These are phyloP conservation scores for Tylopilus sp. DNA, from an alignment of 768 basidiomycete genomes.

Conservation along the genomic window DNA sequence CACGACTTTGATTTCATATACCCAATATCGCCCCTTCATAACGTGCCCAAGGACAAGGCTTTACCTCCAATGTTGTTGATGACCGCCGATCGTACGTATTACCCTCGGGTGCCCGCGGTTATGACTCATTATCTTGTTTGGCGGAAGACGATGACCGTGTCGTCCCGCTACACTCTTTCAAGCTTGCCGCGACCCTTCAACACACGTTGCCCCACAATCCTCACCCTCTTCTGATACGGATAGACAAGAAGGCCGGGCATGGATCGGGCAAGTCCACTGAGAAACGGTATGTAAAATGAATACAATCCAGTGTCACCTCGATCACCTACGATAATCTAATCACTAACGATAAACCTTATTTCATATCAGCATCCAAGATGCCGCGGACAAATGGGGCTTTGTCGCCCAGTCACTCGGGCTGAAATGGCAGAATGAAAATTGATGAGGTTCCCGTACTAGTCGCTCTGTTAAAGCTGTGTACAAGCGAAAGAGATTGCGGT, in stretches of 20 bases:
- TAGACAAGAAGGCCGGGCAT: slow-evolving; percentile 79
- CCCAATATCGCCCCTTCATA: slow-evolving; percentile 78
- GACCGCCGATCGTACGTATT: slow-evolving; percentile 73
- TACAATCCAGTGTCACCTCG: neutral
- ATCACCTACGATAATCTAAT: slow-evolving; percentile 12
- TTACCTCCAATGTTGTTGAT: slow-evolving; percentile 72
- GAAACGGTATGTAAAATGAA: slow-evolving; percentile 57
- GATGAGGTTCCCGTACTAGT: neutral
- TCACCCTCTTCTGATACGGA: slow-evolving; percentile 69
- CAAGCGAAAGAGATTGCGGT: neutral
- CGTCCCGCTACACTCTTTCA: slow-evolving; percentile 85
- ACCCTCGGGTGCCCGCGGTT: neutral
- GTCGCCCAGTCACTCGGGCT: slow-evolving; percentile 63
- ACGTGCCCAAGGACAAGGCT: slow-evolving; percentile 55
- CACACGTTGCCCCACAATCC: slow-evolving; percentile 60
- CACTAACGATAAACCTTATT: neutral
- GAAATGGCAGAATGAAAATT: slow-evolving; percentile 29
- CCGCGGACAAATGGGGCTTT: slow-evolving; percentile 76
- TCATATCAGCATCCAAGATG: slow-evolving; percentile 61
- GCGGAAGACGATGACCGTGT: slow-evolving; percentile 75
- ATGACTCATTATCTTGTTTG: slow-evolving; percentile 4
- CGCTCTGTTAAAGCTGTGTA: neutral
- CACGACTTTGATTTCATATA: slow-evolving; percentile 83
- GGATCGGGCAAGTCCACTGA: slow-evolving; percentile 78
- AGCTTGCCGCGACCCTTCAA: slow-evolving; percentile 76